Evolutionary conservation across 2,329 filamentous ascomycete species (phyloP), one percentile per base, ranked within the genome.

Genomic region (Colletotrichum ledebouriae): DNA sequence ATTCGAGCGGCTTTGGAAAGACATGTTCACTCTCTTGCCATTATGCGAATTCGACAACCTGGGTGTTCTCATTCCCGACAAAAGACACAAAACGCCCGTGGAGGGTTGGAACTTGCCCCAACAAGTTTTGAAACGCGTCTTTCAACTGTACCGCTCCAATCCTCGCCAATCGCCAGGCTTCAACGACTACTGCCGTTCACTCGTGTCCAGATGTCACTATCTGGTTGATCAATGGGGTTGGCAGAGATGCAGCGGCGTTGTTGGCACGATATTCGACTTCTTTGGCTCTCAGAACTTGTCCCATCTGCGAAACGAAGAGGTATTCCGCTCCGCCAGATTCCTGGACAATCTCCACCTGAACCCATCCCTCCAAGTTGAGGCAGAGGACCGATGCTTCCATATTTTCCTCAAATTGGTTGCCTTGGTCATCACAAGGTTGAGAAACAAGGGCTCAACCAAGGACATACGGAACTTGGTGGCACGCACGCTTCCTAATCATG

Each of bases 181-280:
- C 80, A 91, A 90, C 71, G 86, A 87, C 67, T 92, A 92, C 72
- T 89, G 87, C 68, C 84, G 86, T 17, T 85, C 87, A 6, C 75
- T 90, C 4, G 78, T 91, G 37, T 82, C 83, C 17, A 85, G 90
- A 34, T 92, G 89, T 70, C 85, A 91, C 73, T 86, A 86, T 73
- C 82, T 91, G 10, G 86, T 90, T 53, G 80, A 85, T 65, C 85
- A 89, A 75, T 92, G 90, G 90, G 87, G 87, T 4, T 92, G 90
- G 90, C 81, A 81, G 42, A 86, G 81, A 69, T 87, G 85, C 72
- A 86, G 84, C 53, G 79, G 82, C 11, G 82, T 91, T 13, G 79
- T 91, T 37, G 87, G 89, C 1, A 81, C 84, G 2, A 84, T 92
- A 3, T 92, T 91, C 70, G 89, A 92, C 76, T 91, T 91, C 73